A percentile compares a stretch with the other conserved stretches of the same genome.
phyloP scores from a whole-genome alignment of 2,329 filamentous ascomycete species.

The Blumeriella jaapii region DNA sequence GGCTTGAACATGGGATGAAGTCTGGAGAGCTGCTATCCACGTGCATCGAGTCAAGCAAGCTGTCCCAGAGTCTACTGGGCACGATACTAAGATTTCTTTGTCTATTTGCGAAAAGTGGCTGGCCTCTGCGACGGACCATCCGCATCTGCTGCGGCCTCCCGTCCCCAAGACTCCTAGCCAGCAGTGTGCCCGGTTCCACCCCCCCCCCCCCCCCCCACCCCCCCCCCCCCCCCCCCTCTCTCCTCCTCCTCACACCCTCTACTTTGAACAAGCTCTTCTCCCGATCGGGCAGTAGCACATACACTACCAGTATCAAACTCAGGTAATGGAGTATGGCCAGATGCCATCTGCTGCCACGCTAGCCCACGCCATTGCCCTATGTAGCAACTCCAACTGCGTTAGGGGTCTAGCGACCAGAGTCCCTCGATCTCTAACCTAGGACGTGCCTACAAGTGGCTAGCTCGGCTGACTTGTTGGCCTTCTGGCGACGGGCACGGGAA shows the following conservation, averaged over 20 bases:
- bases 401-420: constrained; percentile 19
- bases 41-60: constrained; percentile 44
- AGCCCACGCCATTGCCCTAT: constrained; percentile 13
- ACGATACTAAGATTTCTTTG: constrained; percentile 32
- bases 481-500: constrained; percentile 23
- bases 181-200: constrained; percentile 20
- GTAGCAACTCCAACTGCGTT: constrained; percentile 18
- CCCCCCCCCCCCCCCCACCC: constrained; percentile 18
- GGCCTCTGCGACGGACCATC: constrained; percentile 24
- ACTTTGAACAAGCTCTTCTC: constrained; percentile 25
- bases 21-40: constrained; percentile 29
- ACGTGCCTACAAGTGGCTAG: constrained; percentile 19
- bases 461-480: constrained; percentile 19
- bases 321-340: constrained; percentile 17
- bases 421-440: constrained; percentile 23
- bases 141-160: constrained; percentile 39
- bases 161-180: constrained; percentile 24
- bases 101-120: constrained; percentile 29
- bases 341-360: constrained; percentile 7
- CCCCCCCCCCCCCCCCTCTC: constrained; percentile 18
- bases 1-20: constrained; percentile 10
- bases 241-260: not conserved
- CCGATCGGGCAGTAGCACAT: constrained; percentile 23
- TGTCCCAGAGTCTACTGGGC: constrained; percentile 15
- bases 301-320: constrained; percentile 26